Evolutionary conservation across 768 basidiomycete species (phyloP).

Genomic region (Mrakia frigida): DNA sequence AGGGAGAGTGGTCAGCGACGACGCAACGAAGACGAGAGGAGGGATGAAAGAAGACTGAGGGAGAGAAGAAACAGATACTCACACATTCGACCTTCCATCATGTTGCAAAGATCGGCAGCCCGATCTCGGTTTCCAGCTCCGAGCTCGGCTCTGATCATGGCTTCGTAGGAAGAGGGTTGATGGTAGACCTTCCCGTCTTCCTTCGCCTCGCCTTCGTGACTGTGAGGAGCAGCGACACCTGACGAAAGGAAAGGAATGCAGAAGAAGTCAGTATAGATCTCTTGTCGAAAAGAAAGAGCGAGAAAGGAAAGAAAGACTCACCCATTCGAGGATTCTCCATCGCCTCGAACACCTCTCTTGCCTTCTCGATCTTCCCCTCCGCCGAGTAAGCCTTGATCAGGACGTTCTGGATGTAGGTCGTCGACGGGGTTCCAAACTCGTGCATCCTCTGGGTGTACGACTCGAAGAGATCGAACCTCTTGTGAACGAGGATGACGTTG

Average conservation of each 20-base stretch:
- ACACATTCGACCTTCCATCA: conserved; percentile 59
- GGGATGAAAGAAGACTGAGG: neutral
- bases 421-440: conserved; percentile 68
- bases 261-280: neutral
- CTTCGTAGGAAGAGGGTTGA: conserved; percentile 88
- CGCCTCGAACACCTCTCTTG: conserved; percentile 71
- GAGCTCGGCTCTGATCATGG: conserved; percentile 89
- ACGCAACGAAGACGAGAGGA: neutral
- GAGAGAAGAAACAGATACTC: no score
- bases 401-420: conserved; percentile 89
- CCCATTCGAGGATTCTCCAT: conserved; percentile 69
- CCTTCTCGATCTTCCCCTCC: conserved; percentile 61
- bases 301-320: neutral
- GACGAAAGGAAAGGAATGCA: neutral
- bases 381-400: conserved; percentile 70
- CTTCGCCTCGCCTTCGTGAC: neutral
- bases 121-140: conserved; percentile 65
- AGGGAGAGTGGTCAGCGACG: neutral
- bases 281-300: neutral
- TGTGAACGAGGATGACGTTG: conserved; percentile 74
- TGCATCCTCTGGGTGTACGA: conserved; percentile 61
- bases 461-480: conserved; percentile 70
- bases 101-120: conserved; percentile 63
- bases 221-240: conserved; percentile 29
- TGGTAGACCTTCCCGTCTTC: conserved; percentile 5